phyloP scores from a whole-genome alignment of 2,329 filamentous ascomycete species.

The Paracoccidioides lutzii region DNA sequence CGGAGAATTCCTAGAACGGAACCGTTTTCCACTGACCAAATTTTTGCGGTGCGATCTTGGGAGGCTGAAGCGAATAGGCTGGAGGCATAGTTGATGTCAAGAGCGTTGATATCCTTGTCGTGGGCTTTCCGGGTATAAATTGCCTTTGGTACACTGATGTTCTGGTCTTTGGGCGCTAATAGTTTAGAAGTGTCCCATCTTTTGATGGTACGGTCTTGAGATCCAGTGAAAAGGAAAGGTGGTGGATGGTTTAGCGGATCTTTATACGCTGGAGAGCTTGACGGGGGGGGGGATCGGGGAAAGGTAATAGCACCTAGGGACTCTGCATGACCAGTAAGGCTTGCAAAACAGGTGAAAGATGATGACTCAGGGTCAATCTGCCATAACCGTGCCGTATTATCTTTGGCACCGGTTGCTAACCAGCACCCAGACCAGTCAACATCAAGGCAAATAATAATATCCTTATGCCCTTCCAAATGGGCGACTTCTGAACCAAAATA shows the following conservation, averaged over 20 bases:
- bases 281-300: constrained; percentile 54
- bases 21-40: constrained; percentile 83
- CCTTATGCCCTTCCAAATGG: constrained; percentile 76
- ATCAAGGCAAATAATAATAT: constrained; percentile 90
- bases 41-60: constrained; percentile 92
- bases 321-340: constrained; percentile 84
- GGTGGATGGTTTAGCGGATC: constrained; percentile 71
- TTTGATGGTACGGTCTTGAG: constrained; percentile 91
- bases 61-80: constrained; percentile 91
- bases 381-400: constrained; percentile 90
- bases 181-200: constrained; percentile 68
- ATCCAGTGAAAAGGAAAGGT: constrained; percentile 75
- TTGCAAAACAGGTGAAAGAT: constrained; percentile 66
- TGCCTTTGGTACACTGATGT: constrained; percentile 36
- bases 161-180: constrained; percentile 35
- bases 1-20: constrained; percentile 82
- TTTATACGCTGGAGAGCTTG: constrained; percentile 55
- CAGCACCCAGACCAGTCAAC: constrained; percentile 95
- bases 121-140: constrained; percentile 87
- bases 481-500: constrained; percentile 88
- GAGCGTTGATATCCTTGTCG: constrained; percentile 96
- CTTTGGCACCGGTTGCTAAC: constrained; percentile 91
- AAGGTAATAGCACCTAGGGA: constrained; percentile 82
- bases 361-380: constrained; percentile 62
- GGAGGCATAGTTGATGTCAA: constrained; percentile 62